Conservation (phyloP, 352 stramenopile species). For the Aphanomyces stellatus region DNA sequence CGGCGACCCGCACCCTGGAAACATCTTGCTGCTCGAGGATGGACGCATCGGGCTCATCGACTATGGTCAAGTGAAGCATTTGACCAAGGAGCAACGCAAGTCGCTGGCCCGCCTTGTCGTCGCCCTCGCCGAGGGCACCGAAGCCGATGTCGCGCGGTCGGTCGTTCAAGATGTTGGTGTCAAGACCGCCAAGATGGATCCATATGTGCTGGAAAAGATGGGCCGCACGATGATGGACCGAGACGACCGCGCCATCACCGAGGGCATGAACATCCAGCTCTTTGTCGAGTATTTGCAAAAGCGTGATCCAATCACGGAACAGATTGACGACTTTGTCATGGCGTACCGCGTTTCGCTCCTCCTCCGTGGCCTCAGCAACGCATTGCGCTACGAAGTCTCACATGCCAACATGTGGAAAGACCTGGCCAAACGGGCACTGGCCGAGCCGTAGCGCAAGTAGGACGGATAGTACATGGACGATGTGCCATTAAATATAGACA, state of each 20-base stretch:
- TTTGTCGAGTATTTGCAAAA: constrained; percentile 83
- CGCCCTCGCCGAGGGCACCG: constrained; percentile 55
- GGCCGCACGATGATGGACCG: constrained; percentile 82
- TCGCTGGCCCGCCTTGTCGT: constrained; percentile 74
- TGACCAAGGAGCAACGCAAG: constrained; percentile 51
- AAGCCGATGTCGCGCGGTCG: constrained; percentile 66
- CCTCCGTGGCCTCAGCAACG: constrained; percentile 73
- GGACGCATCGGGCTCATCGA: constrained; percentile 85
- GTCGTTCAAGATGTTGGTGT: constrained; percentile 73
- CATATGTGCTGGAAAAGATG: constrained; percentile 82
- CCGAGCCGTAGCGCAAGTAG: too few species aligned
- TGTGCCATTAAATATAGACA: too few species aligned
- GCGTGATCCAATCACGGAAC: constrained; percentile 61
- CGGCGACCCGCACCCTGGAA: constrained; percentile 84
- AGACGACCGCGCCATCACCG: constrained; percentile 63
- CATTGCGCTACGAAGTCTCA: constrained; percentile 80
- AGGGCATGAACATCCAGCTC: constrained; percentile 77
- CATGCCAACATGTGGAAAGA: constrained; percentile 73
- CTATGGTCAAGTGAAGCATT: constrained; percentile 88
- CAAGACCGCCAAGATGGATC: constrained; percentile 58
- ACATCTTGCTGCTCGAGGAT: constrained; percentile 86
- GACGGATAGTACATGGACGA: too few species aligned
- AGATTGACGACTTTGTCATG: constrained; percentile 83
- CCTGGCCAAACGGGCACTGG: constrained; percentile 50
- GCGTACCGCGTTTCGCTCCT: constrained; percentile 77